Evolutionary conservation across 176 grass and related monocot species (phyloP), one percentile per base, ranked within the genome.

Genomic region (Triticum monococcum): DNA sequence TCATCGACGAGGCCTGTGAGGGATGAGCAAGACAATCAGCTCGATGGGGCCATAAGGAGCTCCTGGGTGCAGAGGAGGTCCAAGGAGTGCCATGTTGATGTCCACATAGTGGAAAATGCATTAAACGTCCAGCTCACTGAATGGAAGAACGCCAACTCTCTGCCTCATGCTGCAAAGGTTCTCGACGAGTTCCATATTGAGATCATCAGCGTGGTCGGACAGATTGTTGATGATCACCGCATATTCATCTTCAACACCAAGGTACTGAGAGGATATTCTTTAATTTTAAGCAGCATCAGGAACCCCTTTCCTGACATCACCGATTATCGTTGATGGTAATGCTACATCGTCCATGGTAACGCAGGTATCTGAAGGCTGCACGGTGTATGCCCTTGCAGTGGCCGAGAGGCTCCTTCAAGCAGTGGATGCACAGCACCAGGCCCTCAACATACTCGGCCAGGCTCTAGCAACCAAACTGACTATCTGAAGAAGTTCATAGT

Each of bases 171-270:
- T 7, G 88, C 89, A 9, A 91, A 90, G 64, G 91, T 83, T 28
- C 74, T 97, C 23, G 88, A 97, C 33, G 94, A 94, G 60, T 78
- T 97, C 79, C 88, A 90, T 68, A 79, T 94, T n/a, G 89, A 94
- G 26, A 85, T 92, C 23, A 79, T 90, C 83, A 89, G 93, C 77
- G 80, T 81, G 11, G 83, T 90, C 0, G 87, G 91, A 1, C 85
- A 86, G 17, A 92, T 59, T 79, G 90, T 97, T 50, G 94, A 83
- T 35, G 94, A 93, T 46, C 94, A 94, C 79, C 79, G 88, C 35
- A 89, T 93, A 87, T 92, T 93, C 84, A 89, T 97, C 89, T 92
- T 97, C 68, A 97, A 91, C 72, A 90, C 91, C 12, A 97, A 97
- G 94, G 91, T 97, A 60, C 18, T 61, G 31, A 43, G 7, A 71